A percentile compares a stretch with the other conserved stretches of the same genome.
Conservation (phyloP, 352 stramenopile species). For the Elongisporangium undulatum region DNA sequence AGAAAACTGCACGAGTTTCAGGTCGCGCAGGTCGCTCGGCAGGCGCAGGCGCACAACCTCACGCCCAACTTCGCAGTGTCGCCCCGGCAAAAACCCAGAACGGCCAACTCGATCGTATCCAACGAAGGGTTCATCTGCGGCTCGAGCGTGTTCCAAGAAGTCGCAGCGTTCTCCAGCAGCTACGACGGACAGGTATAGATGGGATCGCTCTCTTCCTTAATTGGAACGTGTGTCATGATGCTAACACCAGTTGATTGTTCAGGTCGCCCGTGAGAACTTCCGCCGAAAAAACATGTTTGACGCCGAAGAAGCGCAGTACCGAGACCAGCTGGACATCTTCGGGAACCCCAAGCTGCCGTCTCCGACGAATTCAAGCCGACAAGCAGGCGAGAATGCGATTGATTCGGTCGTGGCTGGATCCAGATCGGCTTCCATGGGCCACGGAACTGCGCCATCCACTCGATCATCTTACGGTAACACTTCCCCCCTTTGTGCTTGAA, state of each 20-base stretch:
- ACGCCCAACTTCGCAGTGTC: conserved; percentile 9
- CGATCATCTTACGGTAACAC: conserved; percentile 13
- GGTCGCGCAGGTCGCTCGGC: conserved; percentile 26
- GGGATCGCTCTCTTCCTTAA: not conserved
- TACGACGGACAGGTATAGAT: conserved; percentile 45
- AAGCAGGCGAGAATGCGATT: conserved; percentile 2
- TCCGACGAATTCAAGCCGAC: conserved; percentile 14
- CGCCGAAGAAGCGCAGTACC: conserved; percentile 42
- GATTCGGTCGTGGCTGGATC: not conserved
- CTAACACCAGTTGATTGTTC: not conserved
- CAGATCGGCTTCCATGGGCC: not conserved
- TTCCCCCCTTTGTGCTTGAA: not conserved
- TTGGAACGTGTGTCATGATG: not conserved
- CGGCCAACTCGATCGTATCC: conserved; percentile 15
- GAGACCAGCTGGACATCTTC: conserved; percentile 58
- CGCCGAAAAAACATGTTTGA: conserved; percentile 54
- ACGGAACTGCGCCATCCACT: not conserved
- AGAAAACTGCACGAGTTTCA: conserved; percentile 52
- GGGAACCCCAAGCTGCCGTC: conserved; percentile 43
- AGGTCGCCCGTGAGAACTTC: conserved; percentile 36
- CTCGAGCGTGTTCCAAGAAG: conserved; percentile 47
- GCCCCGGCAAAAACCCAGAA: conserved; percentile 20
- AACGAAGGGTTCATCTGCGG: conserved; percentile 60
- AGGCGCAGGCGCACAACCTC: conserved; percentile 10
- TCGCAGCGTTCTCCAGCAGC: conserved; percentile 53